phyloP scores from a whole-genome alignment of 1,139 yeast genomes.

The Hyphopichia buzzinii region DNA sequence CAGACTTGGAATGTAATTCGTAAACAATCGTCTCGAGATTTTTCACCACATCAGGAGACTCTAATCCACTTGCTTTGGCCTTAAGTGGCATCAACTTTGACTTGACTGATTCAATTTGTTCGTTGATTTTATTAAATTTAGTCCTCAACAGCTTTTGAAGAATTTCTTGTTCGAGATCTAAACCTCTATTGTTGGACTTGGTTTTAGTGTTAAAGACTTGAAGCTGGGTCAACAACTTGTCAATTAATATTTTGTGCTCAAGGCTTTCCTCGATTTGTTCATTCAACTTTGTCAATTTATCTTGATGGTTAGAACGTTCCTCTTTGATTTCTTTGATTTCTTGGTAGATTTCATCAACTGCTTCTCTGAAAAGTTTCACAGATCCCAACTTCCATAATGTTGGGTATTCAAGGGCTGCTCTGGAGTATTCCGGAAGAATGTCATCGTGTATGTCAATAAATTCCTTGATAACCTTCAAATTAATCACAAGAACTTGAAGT shows the following conservation, averaged over 20 bases:
- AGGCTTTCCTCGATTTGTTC: conserved; percentile 12
- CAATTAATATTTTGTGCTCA: conserved; percentile 13
- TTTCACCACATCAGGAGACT: conserved; percentile 11
- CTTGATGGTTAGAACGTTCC: conserved; percentile 1
- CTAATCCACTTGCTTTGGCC: conserved; percentile 13
- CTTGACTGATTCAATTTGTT: conserved; percentile 17
- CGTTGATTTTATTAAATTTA: conserved; percentile 16
- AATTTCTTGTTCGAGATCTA: conserved; percentile 20
- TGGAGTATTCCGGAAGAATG: not conserved
- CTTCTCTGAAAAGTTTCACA: conserved; percentile 1
- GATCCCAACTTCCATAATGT: conserved; percentile 6
- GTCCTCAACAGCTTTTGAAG: conserved; percentile 18
- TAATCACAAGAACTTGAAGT: not conserved
- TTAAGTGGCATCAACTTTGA: conserved; percentile 26
- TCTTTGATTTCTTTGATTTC: not conserved
- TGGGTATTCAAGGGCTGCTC: conserved; percentile 1
- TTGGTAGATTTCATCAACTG: conserved; percentile 1
- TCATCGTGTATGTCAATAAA: not conserved
- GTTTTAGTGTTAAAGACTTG: conserved; percentile 9
- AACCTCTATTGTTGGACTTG: conserved; percentile 15
- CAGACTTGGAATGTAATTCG: conserved; percentile 19
- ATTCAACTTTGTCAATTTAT: conserved; percentile 5
- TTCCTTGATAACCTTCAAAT: not conserved
- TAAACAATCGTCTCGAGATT: conserved; percentile 21
- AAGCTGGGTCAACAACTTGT: conserved; percentile 17